These are phyloP conservation scores for Ocimum tenuiflorum DNA, from an alignment of 257 asterid genomes.

Conservation along the genomic window DNA sequence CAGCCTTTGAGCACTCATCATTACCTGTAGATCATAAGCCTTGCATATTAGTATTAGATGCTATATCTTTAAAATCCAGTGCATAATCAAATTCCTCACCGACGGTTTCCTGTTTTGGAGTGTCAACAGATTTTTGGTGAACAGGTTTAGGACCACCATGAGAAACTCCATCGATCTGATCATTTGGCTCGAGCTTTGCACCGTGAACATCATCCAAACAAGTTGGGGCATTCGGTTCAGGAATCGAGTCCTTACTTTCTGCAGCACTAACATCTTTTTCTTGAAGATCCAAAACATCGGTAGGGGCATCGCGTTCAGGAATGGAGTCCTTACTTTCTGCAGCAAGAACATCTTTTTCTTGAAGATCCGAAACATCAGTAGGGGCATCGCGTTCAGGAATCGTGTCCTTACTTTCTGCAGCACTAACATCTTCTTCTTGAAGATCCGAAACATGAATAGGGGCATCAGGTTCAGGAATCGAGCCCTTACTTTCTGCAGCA, in stretches of 20 bases:
- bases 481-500: constrained; percentile 22
- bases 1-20: constrained; percentile 22
- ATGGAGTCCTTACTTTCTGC: constrained; percentile 22
- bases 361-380: no score
- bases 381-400: constrained; percentile 22
- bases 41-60: constrained; percentile 17
- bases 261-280: constrained; percentile 13
- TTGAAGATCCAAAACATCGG: constrained; percentile 20
- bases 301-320: constrained; percentile 22
- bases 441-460: no score
- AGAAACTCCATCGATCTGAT: constrained; percentile 10
- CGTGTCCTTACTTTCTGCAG: constrained; percentile 19
- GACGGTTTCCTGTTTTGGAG: constrained; percentile 32
- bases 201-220: constrained; percentile 13
- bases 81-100: constrained; percentile 38
- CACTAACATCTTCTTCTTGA: constrained; percentile 13
- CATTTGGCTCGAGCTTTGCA: constrained; percentile 16
- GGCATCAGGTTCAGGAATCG: constrained; percentile 23
- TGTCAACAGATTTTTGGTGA: constrained; percentile 20
- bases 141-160: constrained; percentile 25
- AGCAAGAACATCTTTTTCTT: constrained; percentile 15
- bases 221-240: constrained; percentile 23
- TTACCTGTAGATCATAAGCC: constrained; percentile 21
- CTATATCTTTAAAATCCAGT: constrained; percentile 30
- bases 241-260: constrained; percentile 21